Percentiles rank a stretch among this genome's conserved stretches.
Evolutionary conservation across 1,284 basidiomycete genomes (phyloP).

Genomic region (Fomitiporia mediterranea): DNA sequence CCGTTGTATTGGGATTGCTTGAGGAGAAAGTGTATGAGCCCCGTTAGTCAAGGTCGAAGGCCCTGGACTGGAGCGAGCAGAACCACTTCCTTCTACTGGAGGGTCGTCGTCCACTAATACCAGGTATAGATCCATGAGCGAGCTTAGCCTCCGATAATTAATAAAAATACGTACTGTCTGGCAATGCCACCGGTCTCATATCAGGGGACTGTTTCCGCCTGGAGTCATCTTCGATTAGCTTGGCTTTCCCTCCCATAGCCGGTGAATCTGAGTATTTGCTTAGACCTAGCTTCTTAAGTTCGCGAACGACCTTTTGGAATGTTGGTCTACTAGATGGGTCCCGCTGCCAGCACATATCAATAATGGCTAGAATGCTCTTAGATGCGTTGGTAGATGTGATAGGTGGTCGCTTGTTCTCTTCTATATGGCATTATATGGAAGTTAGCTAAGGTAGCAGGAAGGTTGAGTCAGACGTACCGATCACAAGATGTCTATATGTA

Average conservation of each 20-base stretch:
- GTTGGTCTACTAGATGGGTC: slow-evolving; percentile 42
- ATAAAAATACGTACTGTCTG: background rate
- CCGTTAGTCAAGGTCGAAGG: background rate
- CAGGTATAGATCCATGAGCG: background rate
- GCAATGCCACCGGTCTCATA: slow-evolving; percentile 14
- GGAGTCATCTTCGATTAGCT: slow-evolving; percentile 22
- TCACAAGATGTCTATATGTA: slow-evolving; percentile 52
- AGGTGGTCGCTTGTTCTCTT: slow-evolving; percentile 49
- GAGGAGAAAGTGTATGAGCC: slow-evolving; percentile 4
- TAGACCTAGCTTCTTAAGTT: slow-evolving; percentile 36
- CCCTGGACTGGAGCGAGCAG: slow-evolving; percentile 9
- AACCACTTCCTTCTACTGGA: background rate
- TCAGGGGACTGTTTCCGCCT: slow-evolving; percentile 21
- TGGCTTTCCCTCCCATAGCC: slow-evolving; percentile 23
- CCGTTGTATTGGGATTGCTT: slow-evolving; percentile 20
- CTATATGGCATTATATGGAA: too few species aligned
- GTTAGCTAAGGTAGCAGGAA: too few species aligned
- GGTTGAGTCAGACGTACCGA: slow-evolving; percentile 44
- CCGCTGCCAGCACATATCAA: slow-evolving; percentile 47
- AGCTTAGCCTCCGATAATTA: background rate
- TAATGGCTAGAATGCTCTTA: slow-evolving; percentile 33
- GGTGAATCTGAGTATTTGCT: slow-evolving; percentile 28
- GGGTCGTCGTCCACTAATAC: background rate
- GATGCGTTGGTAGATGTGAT: slow-evolving; percentile 36
- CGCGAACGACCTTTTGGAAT: slow-evolving; percentile 42